phyloP scores from a whole-genome alignment of 768 basidiomycete species.

The Hygrophorus russula region DNA sequence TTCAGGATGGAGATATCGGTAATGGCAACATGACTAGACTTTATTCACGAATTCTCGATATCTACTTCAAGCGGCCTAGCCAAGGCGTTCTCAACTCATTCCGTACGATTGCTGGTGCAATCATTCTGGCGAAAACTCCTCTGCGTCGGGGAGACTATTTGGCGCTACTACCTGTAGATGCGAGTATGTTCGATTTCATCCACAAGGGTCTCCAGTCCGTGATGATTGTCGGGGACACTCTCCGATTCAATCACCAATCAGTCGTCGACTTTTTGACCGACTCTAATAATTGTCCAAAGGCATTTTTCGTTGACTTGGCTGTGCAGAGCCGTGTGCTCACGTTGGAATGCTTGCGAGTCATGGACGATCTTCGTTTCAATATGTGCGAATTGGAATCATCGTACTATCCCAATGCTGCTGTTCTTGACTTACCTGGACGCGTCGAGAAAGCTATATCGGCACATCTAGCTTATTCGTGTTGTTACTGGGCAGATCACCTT shows the following conservation, averaged over 20 bases:
- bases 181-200: background rate
- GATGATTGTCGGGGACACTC: background rate
- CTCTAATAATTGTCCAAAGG: conserved; percentile 12
- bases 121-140: no score
- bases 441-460: no score
- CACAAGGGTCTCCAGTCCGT: background rate
- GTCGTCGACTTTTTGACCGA: conserved; percentile 24
- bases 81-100: no score
- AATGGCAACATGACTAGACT: background rate
- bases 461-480: no score
- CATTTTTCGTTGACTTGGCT: conserved; percentile 15
- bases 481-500: no score
- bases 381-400: no score
- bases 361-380: no score
- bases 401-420: no score
- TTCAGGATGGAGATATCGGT: background rate
- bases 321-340: conserved; percentile 12
- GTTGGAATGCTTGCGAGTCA: conserved; percentile 15
- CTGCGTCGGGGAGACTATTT: no score
- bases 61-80: no score
- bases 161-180: background rate
- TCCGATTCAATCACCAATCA: conserved; percentile 12
- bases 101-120: no score
- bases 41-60: conserved; percentile 2
- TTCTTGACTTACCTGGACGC: no score